Percentiles rank a stretch among this genome's conserved stretches.
Evolutionary conservation across 208 protist genomes (phyloP).

Genomic region (Novymonas esmeraldas): DNA sequence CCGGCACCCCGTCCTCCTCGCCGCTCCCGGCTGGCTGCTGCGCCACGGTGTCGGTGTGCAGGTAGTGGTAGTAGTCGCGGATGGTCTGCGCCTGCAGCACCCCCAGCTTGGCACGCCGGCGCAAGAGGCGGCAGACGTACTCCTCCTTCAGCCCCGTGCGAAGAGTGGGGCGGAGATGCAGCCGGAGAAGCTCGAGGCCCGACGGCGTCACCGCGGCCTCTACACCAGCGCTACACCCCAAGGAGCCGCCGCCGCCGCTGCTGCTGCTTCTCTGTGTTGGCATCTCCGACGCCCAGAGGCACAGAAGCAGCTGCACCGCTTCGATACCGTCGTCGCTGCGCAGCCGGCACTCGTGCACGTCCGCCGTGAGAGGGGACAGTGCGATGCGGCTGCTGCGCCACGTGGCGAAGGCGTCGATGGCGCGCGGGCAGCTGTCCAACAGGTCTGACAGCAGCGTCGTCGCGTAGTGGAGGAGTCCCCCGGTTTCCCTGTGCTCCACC

Average conservation of each 20-base stretch:
- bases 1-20: constrained; percentile 7
- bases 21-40: too few species aligned
- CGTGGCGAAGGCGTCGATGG: constrained; percentile 50
- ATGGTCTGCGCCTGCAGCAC: constrained; percentile 28
- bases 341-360: constrained; percentile 13
- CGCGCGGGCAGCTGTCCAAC: constrained; percentile 41
- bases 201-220: not conserved
- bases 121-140: constrained; percentile 44
- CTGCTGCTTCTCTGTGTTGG: not conserved
- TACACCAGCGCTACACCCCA: too few species aligned
- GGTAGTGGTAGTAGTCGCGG: constrained; percentile 35
- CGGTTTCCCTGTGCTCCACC: constrained; percentile 8
- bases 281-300: constrained; percentile 32
- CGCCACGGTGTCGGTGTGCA: constrained; percentile 8
- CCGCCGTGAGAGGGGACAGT: constrained; percentile 35
- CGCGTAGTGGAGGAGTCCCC: constrained; percentile 39
- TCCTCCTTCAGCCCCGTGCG: constrained; percentile 33
- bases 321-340: constrained; percentile 9
- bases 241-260: not conserved
- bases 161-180: constrained; percentile 29
- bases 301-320: constrained; percentile 41
- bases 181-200: constrained; percentile 36
- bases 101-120: constrained; percentile 22
- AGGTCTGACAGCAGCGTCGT: constrained; percentile 72
- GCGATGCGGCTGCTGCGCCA: constrained; percentile 53